These are phyloP conservation scores for Mucor indicus DNA, from an alignment of 371 early-diverging fungal species.

Conservation along the genomic window DNA sequence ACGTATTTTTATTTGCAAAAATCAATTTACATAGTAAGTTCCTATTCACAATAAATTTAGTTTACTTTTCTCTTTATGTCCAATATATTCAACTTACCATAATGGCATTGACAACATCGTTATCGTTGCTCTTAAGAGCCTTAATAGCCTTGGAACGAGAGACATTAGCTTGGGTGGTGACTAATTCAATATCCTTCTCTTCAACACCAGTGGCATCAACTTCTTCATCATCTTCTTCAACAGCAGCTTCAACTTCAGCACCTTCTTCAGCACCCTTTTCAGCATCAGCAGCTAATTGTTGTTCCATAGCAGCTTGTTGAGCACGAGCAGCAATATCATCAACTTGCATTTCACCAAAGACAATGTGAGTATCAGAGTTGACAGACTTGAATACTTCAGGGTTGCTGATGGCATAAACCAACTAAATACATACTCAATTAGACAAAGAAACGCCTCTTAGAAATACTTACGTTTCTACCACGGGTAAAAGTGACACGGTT, in stretches of 20 bases:
- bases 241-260: conserved; percentile 45
- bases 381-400: conserved; percentile 94
- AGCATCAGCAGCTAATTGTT: conserved; percentile 54
- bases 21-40: background rate
- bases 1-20: no score
- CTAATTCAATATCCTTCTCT: conserved; percentile 91
- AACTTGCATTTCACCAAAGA: conserved; percentile 93
- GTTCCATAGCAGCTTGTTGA: conserved; percentile 64
- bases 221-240: conserved; percentile 58
- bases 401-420: conserved; percentile 82
- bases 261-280: conserved; percentile 43
- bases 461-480: conserved; percentile 68
- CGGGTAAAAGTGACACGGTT: conserved; percentile 91
- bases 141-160: conserved; percentile 88
- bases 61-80: no score
- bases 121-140: conserved; percentile 84
- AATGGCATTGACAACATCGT: conserved; percentile 96
- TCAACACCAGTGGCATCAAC: conserved; percentile 78
- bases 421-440: conserved; percentile 43
- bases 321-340: conserved; percentile 85
- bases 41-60: background rate
- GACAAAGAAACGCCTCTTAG: no score
- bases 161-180: conserved; percentile 88
- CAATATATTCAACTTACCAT: conserved; percentile 66
- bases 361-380: conserved; percentile 91